Percentiles rank a stretch among this genome's conserved stretches.
phyloP scores from a whole-genome alignment of 2,329 filamentous ascomycete genomes.

The Colletotrichum ledebouriae region DNA sequence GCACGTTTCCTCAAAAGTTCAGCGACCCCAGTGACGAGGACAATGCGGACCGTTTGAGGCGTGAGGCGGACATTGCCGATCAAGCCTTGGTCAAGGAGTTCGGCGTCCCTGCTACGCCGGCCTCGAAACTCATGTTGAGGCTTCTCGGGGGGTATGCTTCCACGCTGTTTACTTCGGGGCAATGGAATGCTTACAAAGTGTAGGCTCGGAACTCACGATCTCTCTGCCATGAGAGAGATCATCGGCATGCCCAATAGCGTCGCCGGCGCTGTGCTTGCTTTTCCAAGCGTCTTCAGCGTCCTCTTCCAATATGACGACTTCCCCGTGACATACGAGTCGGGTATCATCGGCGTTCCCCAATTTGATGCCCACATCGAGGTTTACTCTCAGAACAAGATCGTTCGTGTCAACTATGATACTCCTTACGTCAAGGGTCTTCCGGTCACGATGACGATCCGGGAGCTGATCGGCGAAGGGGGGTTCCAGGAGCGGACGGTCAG shows the following conservation, averaged over 20 bases:
- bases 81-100: conserved; percentile 51
- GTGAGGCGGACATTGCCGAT: conserved; percentile 46
- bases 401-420: conserved; percentile 68
- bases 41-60: conserved; percentile 43
- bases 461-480: conserved; percentile 54
- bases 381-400: conserved; percentile 66
- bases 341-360: conserved; percentile 64
- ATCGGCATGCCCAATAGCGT: conserved; percentile 58
- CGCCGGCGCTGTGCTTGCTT: conserved; percentile 51
- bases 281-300: conserved; percentile 52
- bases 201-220: conserved; percentile 64
- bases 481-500: conserved; percentile 56
- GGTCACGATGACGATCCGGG: conserved; percentile 61
- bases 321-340: conserved; percentile 69
- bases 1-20: conserved; percentile 60
- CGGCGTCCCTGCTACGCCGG: conserved; percentile 47
- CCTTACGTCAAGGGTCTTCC: conserved; percentile 70
- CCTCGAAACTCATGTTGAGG: conserved; percentile 47
- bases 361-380: conserved; percentile 68
- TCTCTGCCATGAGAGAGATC: conserved; percentile 65
- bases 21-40: conserved; percentile 54
- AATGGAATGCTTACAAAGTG: not conserved
- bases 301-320: conserved; percentile 62
- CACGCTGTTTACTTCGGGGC: too few relatives aligned
- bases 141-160: conserved; percentile 46